Evolutionary conservation across 2,329 filamentous ascomycete species (phyloP).

Genomic region (Xylaria sp.): DNA sequence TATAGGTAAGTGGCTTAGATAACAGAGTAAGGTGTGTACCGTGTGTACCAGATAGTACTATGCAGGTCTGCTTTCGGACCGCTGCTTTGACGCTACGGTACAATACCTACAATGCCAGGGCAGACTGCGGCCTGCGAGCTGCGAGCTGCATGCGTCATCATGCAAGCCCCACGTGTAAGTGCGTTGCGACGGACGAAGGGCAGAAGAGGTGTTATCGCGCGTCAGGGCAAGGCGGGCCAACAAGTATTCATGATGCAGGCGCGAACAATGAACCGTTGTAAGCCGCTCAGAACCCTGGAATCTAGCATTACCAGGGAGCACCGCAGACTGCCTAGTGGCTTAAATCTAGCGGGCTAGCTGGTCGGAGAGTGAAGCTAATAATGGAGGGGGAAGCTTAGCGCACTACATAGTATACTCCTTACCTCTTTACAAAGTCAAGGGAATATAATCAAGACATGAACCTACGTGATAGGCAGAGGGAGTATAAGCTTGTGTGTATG

Average conservation of each 20-base stretch:
- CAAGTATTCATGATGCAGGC: background rate
- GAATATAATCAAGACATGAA: background rate
- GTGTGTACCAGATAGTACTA: too few relatives aligned
- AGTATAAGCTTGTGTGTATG: background rate
- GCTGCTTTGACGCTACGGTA: constrained; percentile 20
- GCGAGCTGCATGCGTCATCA: constrained; percentile 34
- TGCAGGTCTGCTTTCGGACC: constrained; percentile 18
- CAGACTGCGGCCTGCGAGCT: constrained; percentile 25
- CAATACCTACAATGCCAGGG: constrained; percentile 17
- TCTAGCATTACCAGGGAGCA: background rate
- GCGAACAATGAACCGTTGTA: constrained; percentile 2
- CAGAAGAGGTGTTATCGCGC: constrained; percentile 5
- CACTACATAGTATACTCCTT: too few relatives aligned
- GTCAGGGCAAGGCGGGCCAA: background rate
- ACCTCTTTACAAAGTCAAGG: background rate
- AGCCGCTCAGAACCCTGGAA: constrained; percentile 15
- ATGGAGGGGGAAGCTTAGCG: too few relatives aligned
- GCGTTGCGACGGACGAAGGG: constrained; percentile 16
- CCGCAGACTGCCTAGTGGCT: background rate
- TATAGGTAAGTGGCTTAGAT: background rate
- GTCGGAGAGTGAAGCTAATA: background rate
- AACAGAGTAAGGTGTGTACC: too few relatives aligned
- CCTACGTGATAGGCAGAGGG: background rate
- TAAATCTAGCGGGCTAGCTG: background rate
- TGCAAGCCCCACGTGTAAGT: constrained; percentile 37